phyloP scores from a whole-genome alignment of 805 yeast species.

The Wickerhamomyces tratensis region DNA sequence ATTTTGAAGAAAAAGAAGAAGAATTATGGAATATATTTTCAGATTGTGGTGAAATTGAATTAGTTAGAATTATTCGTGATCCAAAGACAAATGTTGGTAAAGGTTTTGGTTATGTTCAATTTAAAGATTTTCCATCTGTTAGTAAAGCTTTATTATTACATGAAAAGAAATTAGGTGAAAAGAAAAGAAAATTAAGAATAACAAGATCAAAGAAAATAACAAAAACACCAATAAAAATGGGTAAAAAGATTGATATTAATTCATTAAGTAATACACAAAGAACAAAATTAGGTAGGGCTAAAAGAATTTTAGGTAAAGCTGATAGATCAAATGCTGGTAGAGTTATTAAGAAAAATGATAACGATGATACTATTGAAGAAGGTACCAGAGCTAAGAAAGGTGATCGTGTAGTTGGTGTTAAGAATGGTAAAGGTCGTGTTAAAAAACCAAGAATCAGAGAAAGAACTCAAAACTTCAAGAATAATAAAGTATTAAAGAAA shows the following conservation, averaged over 20 bases:
- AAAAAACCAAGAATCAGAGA: conserved; percentile 37
- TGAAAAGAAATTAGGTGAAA: conserved; percentile 47
- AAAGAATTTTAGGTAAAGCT: conserved; percentile 64
- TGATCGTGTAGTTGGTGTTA: conserved; percentile 46
- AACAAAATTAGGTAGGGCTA: conserved; percentile 75
- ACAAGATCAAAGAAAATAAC: conserved; percentile 49
- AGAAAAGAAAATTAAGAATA: conserved; percentile 61
- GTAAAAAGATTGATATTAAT: conserved; percentile 9
- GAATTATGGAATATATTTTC: conserved; percentile 75
- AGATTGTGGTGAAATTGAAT: conserved; percentile 63
- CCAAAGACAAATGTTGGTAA: conserved; percentile 91
- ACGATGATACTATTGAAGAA: conserved; percentile 27
- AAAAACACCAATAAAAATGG: conserved; percentile 13
- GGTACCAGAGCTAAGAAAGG: conserved; percentile 76
- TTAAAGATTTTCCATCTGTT: conserved; percentile 62
- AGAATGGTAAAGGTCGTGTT: conserved; percentile 41
- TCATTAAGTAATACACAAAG: conserved; percentile 54
- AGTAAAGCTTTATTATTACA: conserved; percentile 73
- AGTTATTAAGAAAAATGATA: conserved; percentile 24
- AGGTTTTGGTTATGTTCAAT: conserved; percentile 95
- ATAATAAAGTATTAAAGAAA: too few species aligned
- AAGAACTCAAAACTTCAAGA: conserved; percentile 32
- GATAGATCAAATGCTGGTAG: conserved; percentile 65
- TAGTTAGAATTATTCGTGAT: conserved; percentile 87
- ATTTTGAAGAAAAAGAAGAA: conserved; percentile 90